Evolutionary conservation across 2,329 filamentous ascomycete species (phyloP), one percentile per base, ranked within the genome.

Genomic region (Aureobasidium sp.): DNA sequence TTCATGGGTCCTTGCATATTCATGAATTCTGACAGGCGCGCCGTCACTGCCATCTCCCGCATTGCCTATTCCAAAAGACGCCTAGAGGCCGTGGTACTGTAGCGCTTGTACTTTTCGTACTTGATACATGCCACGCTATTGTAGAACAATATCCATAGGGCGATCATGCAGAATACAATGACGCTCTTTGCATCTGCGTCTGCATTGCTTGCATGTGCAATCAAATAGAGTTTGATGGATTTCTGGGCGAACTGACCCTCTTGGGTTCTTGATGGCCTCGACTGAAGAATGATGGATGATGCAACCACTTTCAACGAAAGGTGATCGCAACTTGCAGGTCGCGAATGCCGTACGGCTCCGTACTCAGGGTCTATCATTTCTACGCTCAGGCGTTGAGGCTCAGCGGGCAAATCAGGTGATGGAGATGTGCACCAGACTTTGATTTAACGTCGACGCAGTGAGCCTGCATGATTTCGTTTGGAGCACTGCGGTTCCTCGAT

Each of bases 11-110:
- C 47, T 51, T 51, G 47, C 47, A 51, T 51, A 22, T 37, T 21
- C 22, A 19, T 49, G 45, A 22, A 49, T 49, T 16, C n/a, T 41
- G 35, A 34, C 35, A 40, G 37, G 37, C 35, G 37, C 47, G 47
- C 47, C 47, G 47, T 51, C 47, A 14, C 35, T 51, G 27, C 47
- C 37, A 51, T 34, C 37, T 51, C 47, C 47, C 47, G 47, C 47
- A 27, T 11, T 11, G 45, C 45, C 45, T 49, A 49, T 49, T 39
- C 34, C 45, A 1, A 49, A 49, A 49, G 24, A 25, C 45, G 45
- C 45, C 16, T 49, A 49, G 45, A 38, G 45, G 45, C 22, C 17
- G 34, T 29, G 32, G 45, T 49, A 49, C 45, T 49, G 45, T 49
- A 49, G 34, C 45, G 29, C 32, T 48, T 49, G 45, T 38, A 49